Base-by-base conservation (phyloP, 768 basidiomycete species). In the Suillus plorans region DNA sequence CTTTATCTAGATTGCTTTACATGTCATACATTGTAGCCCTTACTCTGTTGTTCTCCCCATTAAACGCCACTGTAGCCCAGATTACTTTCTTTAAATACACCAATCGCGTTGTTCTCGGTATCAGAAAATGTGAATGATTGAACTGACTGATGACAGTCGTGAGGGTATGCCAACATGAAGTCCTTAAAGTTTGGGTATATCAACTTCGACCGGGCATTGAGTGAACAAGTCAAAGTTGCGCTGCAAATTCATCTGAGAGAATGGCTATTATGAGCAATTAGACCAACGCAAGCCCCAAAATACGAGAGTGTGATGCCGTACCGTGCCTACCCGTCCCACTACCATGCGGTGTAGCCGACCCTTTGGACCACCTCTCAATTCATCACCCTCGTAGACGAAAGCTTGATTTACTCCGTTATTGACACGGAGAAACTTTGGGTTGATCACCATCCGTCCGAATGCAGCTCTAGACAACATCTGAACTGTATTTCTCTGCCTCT, bases 381-480 rank as follows among this genome's bases (percentile, higher is more conserved):
- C 88, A 70, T 92, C 90, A 16, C 89, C 89, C 74, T 91, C 88
- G 63, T 88, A 90, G 0, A 86, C 84, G 53, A 91, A 74, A 42
- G 85, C 77, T 7, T 76, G 76, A 42, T 79, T 74, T 6, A 86
- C 86, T 41, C 81, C 73, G n/a, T 70, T 73, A 47, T 82, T 82
- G 28, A 75, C 76, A 18, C 70, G 74, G 47, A 84, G 64, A 34
- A 69, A 70, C 20, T 72, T 76, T 13, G 89, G 89, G 67, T 84
- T 85, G 63, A 92, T 77, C 5, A 85, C 80, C 84, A 88, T 84
- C 36, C 74, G 72, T 2, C 90, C 90, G 71, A 91, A 92, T 14
- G 77, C 64, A 10, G 89, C 84, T 0, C 66, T 63, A 1, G 89
- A 86, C 13, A 91, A 75, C 20, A 67, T 67, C 57, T 77, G 72